Evolutionary conservation across 163 green algal genomes (phyloP).

Genomic region (Prototheca wickerhamii): DNA sequence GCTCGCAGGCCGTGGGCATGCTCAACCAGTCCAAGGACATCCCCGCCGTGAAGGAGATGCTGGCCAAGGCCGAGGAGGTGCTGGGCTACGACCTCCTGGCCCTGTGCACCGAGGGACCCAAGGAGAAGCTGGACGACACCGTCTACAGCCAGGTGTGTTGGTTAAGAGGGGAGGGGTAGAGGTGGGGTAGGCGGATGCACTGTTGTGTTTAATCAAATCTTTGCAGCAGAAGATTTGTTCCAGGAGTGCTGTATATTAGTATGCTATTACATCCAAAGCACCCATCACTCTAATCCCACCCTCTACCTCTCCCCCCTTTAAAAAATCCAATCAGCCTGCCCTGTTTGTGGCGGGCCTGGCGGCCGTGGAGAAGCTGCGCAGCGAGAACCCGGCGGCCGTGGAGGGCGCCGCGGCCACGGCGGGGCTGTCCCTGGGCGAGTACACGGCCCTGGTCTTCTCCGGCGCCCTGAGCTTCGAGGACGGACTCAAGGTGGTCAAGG

Average conservation of each 20-base stretch:
- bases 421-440: slow-evolving; percentile 88
- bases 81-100: slow-evolving; percentile 86
- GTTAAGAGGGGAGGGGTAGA: background rate
- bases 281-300: too few species aligned
- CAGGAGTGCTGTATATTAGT: too few species aligned
- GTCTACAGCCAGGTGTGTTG: slow-evolving; percentile 43
- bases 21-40: slow-evolving; percentile 49
- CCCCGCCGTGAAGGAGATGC: slow-evolving; percentile 73
- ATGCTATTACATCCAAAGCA: too few species aligned
- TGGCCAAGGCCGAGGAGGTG: slow-evolving; percentile 57
- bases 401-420: slow-evolving; percentile 48
- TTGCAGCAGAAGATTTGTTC: too few species aligned
- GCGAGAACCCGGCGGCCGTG: slow-evolving; percentile 42
- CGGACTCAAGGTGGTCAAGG: slow-evolving; percentile 84
- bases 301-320: background rate
- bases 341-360: slow-evolving; percentile 83
- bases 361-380: slow-evolving; percentile 67
- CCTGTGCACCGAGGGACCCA: slow-evolving; percentile 74
- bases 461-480: slow-evolving; percentile 84
- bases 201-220: background rate
- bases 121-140: slow-evolving; percentile 83
- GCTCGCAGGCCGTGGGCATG: slow-evolving; percentile 90
- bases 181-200: background rate
- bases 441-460: slow-evolving; percentile 82
- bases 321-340: slow-evolving; percentile 58